Base-by-base conservation (phyloP, 164 flowering plant genomes). In the Liquidambar formosana region DNA sequence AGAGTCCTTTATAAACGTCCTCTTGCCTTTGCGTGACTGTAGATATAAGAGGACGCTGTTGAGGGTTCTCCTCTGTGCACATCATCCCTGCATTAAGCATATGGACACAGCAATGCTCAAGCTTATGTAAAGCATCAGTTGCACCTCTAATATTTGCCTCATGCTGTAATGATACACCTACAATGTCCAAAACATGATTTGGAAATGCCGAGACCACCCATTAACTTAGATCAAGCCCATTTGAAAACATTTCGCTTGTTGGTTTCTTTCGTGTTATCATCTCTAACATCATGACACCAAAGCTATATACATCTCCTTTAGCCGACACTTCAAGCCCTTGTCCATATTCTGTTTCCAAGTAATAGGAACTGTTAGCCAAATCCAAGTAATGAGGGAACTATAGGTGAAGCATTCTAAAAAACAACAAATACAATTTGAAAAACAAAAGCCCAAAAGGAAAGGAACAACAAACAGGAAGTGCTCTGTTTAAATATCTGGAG, bases 31-130 rank as follows among this genome's bases (percentile, higher is more conserved):
- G 10, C 12, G 60, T 38, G 10, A 26, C 60, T n/a, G 15, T 57
- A 15, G 70, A 57, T 19, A 57, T 45, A 16, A 13, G 21, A 3
- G 62, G 63, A 18, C 70, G 61, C 10, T 57, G 22, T 10, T 22
- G 51, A 5, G 62, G 63, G 23, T 54, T 67, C 8, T 43, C 52
- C 45, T 67, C 52, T 16, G 70, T 67, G 63, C 70, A 67, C 48
- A 23, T 45, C 53, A 57, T 13, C 21, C 53, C 70, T 43, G 25
- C 52, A 26, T 41, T 9, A 25, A 45, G 27, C 22, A 65, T 19
- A 12, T 53, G 58, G 49, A 51, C 23, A 12, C 70, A 44, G 22
- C 70, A 57, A 16, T 26, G 61, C 33, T 67, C 62, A 15, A 67
- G 70, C 53, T 38, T 44, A 13, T 57, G 33, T 25, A 57, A 11